Evolutionary conservation across 208 protist genomes (phyloP).

Genomic region (Leptomonas pyrrhocoris): DNA sequence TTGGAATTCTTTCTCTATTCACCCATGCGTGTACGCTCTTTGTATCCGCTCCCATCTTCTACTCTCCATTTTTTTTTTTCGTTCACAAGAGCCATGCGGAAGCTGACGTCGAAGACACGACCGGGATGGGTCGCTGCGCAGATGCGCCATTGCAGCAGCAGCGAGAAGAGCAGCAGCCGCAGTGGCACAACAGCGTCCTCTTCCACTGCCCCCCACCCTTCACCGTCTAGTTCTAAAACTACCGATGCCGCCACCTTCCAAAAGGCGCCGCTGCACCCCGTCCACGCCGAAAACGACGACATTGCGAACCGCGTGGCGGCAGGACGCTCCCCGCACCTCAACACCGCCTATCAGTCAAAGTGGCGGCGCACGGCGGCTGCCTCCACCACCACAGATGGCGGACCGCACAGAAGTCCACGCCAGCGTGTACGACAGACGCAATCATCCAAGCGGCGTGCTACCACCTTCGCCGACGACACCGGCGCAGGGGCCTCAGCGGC

Average conservation of each 20-base stretch:
- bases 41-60: neutral
- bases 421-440: neutral
- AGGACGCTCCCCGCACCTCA: slow-evolving; percentile 3
- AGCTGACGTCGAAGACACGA: neutral
- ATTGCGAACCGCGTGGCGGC: neutral
- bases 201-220: neutral
- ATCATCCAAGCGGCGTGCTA: neutral
- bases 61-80: neutral
- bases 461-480: neutral
- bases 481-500: neutral
- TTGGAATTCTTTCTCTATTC: too few relatives aligned
- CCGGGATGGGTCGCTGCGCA: neutral
- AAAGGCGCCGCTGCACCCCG: neutral
- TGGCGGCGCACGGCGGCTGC: neutral
- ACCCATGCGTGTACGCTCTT: too few relatives aligned
- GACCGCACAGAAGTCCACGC: neutral
- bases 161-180: neutral
- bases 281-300: neutral
- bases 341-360: slow-evolving; percentile 8
- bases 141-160: neutral
- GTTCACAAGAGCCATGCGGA: neutral
- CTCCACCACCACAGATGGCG: neutral
- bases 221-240: neutral
- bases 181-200: neutral
- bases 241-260: neutral